Base-by-base conservation (phyloP, 177 flowering plant species). In the Vitis hybrid region DNA sequence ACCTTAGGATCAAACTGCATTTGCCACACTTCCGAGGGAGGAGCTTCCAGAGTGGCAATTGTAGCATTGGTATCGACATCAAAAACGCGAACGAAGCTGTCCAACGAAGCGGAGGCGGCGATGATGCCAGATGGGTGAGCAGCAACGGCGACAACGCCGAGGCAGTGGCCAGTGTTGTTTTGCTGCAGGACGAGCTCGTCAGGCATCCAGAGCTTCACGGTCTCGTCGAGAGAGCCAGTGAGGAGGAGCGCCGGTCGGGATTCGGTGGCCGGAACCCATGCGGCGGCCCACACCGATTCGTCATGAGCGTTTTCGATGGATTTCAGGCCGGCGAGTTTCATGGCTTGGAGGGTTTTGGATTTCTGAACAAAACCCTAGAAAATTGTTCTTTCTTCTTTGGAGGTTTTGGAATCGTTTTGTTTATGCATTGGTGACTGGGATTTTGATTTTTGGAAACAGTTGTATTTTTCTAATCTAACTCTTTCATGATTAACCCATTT, bases 21-120 rank as follows among this genome's bases (percentile, higher is more conserved):
- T 77, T 93, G 94, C 98, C 98, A 95, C 68, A 91, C 94, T 79
- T 95, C 98, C 56, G 97, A 91, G 1, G 99, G 97, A 1, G 98
- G 92, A 50, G 97, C 93, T 75, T 93, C 98, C 62, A 95, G 97
- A 22, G 93, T 87, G 66, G 99, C 89, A 48, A 95, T 85, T 19
- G 97, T 93, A 58, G 85, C 81, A 71, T 95, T 95, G 45, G 93
- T 80, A 61, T 88, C 92, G 7, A 95, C 98, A 69, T 95, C 95
- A 57, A 95, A 95, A 5, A 95, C 97, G n/a, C 98, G 80, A 45
- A 95, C 81, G 73, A 93, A 93, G 84, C 97, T 90, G 61, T 95
- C 99, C 15, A 95, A 83, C 4, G 98, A 91, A 63, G 99, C 91
- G 1, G 99, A 95, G 33, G 98, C 99, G 8, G 98, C 99, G 10